Conservation (phyloP, 768 basidiomycete species). For the Daedaleopsis sinensis region DNA sequence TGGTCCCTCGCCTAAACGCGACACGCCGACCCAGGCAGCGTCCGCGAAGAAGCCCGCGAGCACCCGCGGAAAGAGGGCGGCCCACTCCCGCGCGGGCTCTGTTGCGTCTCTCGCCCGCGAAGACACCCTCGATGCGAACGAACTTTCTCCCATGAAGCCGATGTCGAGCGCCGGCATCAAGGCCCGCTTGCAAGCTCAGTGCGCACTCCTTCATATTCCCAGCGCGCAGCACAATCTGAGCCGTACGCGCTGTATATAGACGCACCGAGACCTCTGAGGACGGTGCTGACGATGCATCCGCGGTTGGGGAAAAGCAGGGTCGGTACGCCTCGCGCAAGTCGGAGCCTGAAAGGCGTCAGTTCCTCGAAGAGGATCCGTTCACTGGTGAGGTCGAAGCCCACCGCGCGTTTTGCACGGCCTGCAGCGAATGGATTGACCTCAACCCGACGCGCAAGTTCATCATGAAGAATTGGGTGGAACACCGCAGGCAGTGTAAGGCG, state of each 20-base stretch:
- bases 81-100: slow-evolving; percentile 26
- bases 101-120: slow-evolving; percentile 20
- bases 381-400: slow-evolving; percentile 59
- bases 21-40: slow-evolving; percentile 4
- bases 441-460: slow-evolving; percentile 58
- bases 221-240: neutral
- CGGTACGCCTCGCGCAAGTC: slow-evolving; percentile 41
- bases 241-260: neutral
- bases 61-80: slow-evolving; percentile 11
- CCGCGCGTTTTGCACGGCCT: slow-evolving; percentile 60
- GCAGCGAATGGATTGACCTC: slow-evolving; percentile 58
- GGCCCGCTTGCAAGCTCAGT: slow-evolving; percentile 12
- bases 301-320: slow-evolving; percentile 56
- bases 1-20: slow-evolving; percentile 25
- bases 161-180: slow-evolving; percentile 15
- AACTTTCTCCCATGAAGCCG: slow-evolving; percentile 14
- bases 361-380: slow-evolving; percentile 63
- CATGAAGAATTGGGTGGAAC: slow-evolving; percentile 63
- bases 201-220: neutral
- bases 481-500: slow-evolving; percentile 57
- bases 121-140: slow-evolving; percentile 9
- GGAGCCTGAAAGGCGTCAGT: slow-evolving; percentile 64
- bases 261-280: slow-evolving; percentile 26
- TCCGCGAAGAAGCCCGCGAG: slow-evolving; percentile 29
- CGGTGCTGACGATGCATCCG: slow-evolving; percentile 51